Conservation (phyloP, 805 yeast species). For the Candida adriatica region DNA sequence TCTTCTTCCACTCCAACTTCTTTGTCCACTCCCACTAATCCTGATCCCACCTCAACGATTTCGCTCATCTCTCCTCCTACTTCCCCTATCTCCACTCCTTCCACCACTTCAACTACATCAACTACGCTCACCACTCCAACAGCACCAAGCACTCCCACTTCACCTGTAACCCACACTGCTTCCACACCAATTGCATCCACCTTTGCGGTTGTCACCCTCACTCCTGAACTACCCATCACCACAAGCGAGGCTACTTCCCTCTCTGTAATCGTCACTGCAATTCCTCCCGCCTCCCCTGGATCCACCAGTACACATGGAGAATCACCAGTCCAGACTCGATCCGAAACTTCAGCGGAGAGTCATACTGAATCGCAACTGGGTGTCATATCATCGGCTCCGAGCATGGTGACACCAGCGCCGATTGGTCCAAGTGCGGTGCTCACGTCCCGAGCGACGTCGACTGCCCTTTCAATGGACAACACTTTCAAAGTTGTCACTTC, state of each 20-base stretch:
- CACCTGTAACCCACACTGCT: not conserved
- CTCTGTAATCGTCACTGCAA: not conserved
- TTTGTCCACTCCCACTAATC: not conserved
- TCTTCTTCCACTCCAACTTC: too few relatives aligned
- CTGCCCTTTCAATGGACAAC: slow-evolving; percentile 2
- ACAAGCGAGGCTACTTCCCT: not conserved
- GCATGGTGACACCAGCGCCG: too few relatives aligned
- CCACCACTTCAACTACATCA: not conserved
- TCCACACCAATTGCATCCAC: slow-evolving; percentile 11
- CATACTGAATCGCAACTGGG: too few relatives aligned
- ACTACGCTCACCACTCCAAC: not conserved
- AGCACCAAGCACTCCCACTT: not conserved
- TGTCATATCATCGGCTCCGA: slow-evolving; percentile 3
- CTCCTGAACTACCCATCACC: slow-evolving; percentile 10
- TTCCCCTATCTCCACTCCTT: not conserved
- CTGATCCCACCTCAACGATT: not conserved
- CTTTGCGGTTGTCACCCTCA: slow-evolving; percentile 11
- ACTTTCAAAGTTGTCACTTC: slow-evolving; percentile 3
- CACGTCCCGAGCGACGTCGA: slow-evolving; percentile 3
- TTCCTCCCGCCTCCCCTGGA: slow-evolving; percentile 3
- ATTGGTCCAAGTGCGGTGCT: slow-evolving; percentile 4
- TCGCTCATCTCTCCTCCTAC: not conserved
- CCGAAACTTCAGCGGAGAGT: too few relatives aligned
- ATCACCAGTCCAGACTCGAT: too few relatives aligned
- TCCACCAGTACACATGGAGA: slow-evolving; percentile 1